Conservation (phyloP, 163 green algal genomes). For the Volvox carteri region DNA sequence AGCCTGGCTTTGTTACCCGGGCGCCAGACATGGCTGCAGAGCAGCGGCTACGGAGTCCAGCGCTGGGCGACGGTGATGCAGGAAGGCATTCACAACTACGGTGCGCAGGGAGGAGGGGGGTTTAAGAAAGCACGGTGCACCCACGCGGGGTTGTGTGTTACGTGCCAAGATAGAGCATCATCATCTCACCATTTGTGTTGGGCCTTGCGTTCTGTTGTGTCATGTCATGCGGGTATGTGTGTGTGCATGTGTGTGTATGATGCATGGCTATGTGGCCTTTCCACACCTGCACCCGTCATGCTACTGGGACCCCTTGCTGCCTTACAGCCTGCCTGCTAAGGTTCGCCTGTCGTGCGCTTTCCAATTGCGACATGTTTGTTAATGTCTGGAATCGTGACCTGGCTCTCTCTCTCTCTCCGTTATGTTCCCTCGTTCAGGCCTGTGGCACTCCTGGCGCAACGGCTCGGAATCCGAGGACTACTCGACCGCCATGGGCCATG, state of each 20-base stretch:
- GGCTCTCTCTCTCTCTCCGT: too few species aligned
- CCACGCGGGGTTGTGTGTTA: neutral
- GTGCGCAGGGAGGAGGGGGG: neutral
- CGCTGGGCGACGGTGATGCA: constrained; percentile 48
- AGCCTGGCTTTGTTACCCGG: constrained; percentile 32
- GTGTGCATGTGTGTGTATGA: neutral
- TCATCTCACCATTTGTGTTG: neutral
- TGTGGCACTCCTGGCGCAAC: constrained; percentile 43
- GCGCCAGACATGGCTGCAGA: constrained; percentile 43
- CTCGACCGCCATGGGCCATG: constrained; percentile 15
- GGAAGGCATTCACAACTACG: constrained; percentile 36
- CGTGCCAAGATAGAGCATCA: neutral
- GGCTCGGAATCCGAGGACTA: neutral
- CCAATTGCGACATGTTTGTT: too few species aligned
- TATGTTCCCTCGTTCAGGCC: neutral
- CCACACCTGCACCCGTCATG: too few species aligned
- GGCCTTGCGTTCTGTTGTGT: neutral
- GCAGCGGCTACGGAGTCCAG: neutral
- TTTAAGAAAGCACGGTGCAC: neutral
- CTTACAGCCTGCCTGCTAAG: too few species aligned
- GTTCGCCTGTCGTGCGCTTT: too few species aligned
- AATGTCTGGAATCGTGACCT: too few species aligned
- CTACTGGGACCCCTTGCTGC: neutral
- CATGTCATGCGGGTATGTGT: neutral
- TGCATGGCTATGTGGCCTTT: neutral